phyloP scores from a whole-genome alignment of 2,329 filamentous ascomycete species.

The Tolypocladium album region DNA sequence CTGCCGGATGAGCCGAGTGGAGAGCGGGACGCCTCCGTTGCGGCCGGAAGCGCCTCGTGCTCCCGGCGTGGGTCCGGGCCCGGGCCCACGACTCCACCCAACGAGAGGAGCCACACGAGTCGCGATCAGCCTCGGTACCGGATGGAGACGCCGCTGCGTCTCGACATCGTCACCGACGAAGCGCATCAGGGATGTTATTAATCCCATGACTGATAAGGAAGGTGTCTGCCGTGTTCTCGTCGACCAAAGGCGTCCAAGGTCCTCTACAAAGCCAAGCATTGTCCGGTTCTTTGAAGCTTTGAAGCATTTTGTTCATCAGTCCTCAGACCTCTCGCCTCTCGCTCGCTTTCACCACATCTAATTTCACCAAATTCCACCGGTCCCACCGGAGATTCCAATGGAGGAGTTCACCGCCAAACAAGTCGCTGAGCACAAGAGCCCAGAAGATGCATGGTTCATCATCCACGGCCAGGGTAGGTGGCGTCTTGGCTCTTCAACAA shows the following conservation, averaged over 20 bases:
- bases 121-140: neutral
- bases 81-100: neutral
- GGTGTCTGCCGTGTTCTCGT: neutral
- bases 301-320: neutral
- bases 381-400: neutral
- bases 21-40: neutral
- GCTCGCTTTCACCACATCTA: neutral
- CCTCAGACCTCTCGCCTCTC: neutral
- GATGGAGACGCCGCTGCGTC: neutral
- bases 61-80: neutral
- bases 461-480: slow-evolving; percentile 44
- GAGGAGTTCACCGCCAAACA: slow-evolving; percentile 22
- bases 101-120: neutral
- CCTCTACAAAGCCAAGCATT: neutral
- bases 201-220: neutral
- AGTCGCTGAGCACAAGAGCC: slow-evolving; percentile 37
- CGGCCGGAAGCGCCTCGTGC: neutral
- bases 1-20: neutral
- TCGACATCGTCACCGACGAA: neutral
- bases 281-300: too few species aligned
- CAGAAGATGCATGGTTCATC: slow-evolving; percentile 40
- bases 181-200: neutral
- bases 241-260: neutral
- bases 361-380: neutral
- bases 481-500: neutral